phyloP scores from a whole-genome alignment of 139 green algal genomes.

The Ulvella scutata region DNA sequence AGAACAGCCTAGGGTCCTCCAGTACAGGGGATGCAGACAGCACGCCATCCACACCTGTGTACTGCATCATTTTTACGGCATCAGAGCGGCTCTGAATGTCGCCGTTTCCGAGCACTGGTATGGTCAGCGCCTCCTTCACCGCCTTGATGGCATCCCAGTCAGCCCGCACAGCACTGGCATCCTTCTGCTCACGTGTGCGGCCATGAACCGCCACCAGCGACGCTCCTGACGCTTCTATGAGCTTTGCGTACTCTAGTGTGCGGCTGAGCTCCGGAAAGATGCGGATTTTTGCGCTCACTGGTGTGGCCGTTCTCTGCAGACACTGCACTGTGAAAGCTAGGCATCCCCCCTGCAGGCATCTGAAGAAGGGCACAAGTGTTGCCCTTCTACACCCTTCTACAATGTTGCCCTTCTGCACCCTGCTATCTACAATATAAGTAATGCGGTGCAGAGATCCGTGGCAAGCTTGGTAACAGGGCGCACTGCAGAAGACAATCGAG shows the following conservation, averaged over 20 bases:
- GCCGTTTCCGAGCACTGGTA: constrained; percentile 82
- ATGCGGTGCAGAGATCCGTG: too few relatives aligned
- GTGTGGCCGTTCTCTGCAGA: constrained; percentile 25
- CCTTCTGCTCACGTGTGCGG: constrained; percentile 83
- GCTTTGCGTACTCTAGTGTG: constrained; percentile 83
- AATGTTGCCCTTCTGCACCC: too few relatives aligned
- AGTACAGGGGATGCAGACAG: constrained; percentile 74
- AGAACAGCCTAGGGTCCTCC: constrained; percentile 71
- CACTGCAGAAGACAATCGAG: too few relatives aligned
- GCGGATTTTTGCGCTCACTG: constrained; percentile 79
- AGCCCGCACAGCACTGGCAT: constrained; percentile 26
- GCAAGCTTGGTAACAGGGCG: too few relatives aligned
- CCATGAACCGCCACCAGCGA: constrained; percentile 88
- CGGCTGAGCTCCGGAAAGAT: constrained; percentile 63
- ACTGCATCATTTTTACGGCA: constrained; percentile 45
- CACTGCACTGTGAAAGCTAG: too few relatives aligned
- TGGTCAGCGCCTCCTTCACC: constrained; percentile 34
- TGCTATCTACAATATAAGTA: too few relatives aligned
- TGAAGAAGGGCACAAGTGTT: too few relatives aligned
- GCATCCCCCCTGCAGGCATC: too few relatives aligned
- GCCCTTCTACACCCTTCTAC: too few relatives aligned
- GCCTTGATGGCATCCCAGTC: constrained; percentile 73
- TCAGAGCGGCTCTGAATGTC: constrained; percentile 60
- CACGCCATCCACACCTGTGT: constrained; percentile 69
- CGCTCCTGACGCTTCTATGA: constrained; percentile 74